Evolutionary conservation across 2,329 filamentous ascomycete species (phyloP).

Genomic region (Fusarium pseudograminearum): DNA sequence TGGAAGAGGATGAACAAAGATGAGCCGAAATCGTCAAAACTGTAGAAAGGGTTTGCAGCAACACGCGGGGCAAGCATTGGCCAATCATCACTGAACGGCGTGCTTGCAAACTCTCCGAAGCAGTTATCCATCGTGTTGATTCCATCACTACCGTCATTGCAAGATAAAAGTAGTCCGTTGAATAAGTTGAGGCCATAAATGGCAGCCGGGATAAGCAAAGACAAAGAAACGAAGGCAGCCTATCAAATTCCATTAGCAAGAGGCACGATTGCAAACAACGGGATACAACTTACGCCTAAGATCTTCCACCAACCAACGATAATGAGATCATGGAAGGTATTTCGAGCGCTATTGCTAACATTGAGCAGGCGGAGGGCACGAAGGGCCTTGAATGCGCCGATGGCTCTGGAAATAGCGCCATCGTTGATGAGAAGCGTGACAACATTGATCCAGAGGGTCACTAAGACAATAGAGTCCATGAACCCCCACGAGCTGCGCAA

Average conservation of each 20-base stretch:
- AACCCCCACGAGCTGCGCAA: slow-evolving; percentile 97
- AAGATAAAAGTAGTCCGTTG: slow-evolving; percentile 80
- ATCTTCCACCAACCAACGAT: slow-evolving; percentile 96
- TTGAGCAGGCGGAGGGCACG: slow-evolving; percentile 92
- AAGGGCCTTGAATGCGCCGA: slow-evolving; percentile 96
- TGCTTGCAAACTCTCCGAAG: slow-evolving; percentile 82
- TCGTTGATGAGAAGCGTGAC: slow-evolving; percentile 83
- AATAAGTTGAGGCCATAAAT: slow-evolving; percentile 97
- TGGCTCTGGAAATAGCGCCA: slow-evolving; percentile 86
- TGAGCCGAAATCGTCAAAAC: slow-evolving; percentile 95
- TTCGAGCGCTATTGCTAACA: slow-evolving; percentile 92
- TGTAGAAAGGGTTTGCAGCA: slow-evolving; percentile 84
- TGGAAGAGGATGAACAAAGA: slow-evolving; percentile 97
- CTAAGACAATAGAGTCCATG: slow-evolving; percentile 89
- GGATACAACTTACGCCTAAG: slow-evolving; percentile 71
- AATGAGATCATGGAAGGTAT: slow-evolving; percentile 97
- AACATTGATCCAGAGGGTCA: slow-evolving; percentile 97
- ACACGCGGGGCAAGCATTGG: slow-evolving; percentile 84
- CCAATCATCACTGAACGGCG: slow-evolving; percentile 81
- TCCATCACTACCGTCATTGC: slow-evolving; percentile 72
- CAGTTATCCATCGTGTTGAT: slow-evolving; percentile 77
- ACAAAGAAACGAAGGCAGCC: slow-evolving; percentile 93
- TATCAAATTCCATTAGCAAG: slow-evolving; percentile 35
- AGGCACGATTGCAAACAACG: background rate
- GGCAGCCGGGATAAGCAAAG: slow-evolving; percentile 93